Percentiles rank a stretch among this genome's conserved stretches.
These are phyloP conservation scores for Quercus aquifolioides DNA, from an alignment of 306 rosid genomes.

Conservation along the genomic window DNA sequence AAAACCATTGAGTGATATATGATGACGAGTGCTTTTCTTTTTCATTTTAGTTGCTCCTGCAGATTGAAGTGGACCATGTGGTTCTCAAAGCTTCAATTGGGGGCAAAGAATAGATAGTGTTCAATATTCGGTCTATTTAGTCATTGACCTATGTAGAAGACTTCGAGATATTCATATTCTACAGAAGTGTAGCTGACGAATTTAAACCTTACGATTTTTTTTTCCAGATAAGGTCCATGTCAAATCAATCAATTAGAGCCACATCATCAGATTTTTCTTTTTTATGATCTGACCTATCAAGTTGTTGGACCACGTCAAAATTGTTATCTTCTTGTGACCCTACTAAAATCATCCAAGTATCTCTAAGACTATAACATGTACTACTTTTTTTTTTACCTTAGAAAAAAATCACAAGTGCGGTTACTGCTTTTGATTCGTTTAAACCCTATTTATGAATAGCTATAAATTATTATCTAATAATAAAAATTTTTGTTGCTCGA, in stretches of 20 bases:
- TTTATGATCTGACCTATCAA: neutral
- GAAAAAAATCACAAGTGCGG: too few species aligned
- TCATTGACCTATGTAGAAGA: neutral
- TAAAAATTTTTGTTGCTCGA: too few species aligned
- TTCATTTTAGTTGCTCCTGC: too few species aligned
- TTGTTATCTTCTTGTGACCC: neutral
- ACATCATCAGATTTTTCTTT: neutral
- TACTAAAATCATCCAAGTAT: neutral
- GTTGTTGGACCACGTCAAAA: neutral
- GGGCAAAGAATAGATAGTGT: too few species aligned
- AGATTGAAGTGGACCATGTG: too few species aligned
- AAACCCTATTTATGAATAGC: too few species aligned
- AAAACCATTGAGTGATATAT: neutral
- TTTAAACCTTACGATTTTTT: neutral
- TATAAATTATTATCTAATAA: too few species aligned
- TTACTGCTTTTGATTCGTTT: too few species aligned
- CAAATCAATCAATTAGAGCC: neutral
- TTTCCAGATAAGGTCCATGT: neutral
- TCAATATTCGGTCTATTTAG: neutral
- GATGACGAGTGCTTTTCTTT: neutral
- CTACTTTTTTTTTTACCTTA: accelerated
- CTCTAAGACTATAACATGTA: too few species aligned
- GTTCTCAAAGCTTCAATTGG: too few species aligned
- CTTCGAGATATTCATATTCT: neutral
- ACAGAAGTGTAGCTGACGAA: neutral